Evolutionary conservation across 2,329 filamentous ascomycete genomes (phyloP).

Genomic region (Hypoxylon sp.): DNA sequence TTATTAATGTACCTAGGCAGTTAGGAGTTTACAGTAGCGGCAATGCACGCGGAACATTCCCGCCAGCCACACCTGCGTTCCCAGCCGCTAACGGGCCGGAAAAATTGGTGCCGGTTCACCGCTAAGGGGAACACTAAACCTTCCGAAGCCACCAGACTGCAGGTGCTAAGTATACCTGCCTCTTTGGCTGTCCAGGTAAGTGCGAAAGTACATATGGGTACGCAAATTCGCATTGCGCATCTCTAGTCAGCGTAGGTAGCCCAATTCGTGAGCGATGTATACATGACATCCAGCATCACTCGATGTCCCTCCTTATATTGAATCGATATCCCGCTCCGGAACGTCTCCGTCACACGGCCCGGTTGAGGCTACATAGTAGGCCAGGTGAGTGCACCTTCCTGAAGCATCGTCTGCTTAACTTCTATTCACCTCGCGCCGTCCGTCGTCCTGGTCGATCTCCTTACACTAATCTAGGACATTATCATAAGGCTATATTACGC

Average conservation of each 20-base stretch:
- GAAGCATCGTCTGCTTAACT: conserved; percentile 11
- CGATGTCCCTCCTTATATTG: conserved; percentile 8
- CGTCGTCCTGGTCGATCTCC: conserved; percentile 21
- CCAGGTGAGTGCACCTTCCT: conserved; percentile 21
- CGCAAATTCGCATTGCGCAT: background rate
- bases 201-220: background rate
- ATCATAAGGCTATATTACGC: conserved; percentile 21
- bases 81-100: conserved; percentile 22
- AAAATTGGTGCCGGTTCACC: conserved; percentile 29
- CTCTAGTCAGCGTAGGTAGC: background rate
- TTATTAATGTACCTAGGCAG: conserved; percentile 11
- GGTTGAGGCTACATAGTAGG: conserved; percentile 22
- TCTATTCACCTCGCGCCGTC: conserved; percentile 22
- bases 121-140: conserved; percentile 8
- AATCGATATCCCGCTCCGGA: conserved; percentile 31
- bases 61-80: conserved; percentile 8
- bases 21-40: no score
- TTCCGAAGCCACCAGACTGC: no score
- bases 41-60: conserved; percentile 27
- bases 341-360: conserved; percentile 20
- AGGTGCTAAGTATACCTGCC: background rate
- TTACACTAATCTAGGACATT: no score
- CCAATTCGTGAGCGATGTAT: background rate
- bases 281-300: background rate
- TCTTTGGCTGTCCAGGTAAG: no score